Evolutionary conservation across 148 eudicot genomes (phyloP).

Genomic region (Vaccinium darrowii): DNA sequence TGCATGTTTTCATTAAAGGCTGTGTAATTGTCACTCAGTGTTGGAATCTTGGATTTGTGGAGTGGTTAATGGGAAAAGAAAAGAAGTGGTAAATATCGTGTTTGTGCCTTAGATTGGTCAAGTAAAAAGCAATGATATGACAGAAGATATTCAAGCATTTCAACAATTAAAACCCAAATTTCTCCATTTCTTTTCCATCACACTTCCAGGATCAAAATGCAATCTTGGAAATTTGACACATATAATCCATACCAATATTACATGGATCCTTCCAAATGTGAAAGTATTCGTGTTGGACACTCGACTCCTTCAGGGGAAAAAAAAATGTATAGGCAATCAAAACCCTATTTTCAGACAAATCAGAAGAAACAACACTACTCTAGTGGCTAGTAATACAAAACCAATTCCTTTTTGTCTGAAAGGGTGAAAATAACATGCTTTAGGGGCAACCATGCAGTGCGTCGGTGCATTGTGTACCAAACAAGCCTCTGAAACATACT

Average conservation of each 20-base stretch:
- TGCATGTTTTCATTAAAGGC: background rate
- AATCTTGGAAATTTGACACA: too few relatives aligned
- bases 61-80: background rate
- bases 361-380: background rate
- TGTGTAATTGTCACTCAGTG: background rate
- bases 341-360: background rate
- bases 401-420: background rate
- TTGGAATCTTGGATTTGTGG: background rate
- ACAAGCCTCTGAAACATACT: background rate
- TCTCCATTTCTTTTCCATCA: background rate
- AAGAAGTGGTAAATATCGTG: background rate
- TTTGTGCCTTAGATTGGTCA: background rate
- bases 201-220: background rate
- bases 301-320: background rate
- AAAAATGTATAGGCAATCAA: background rate
- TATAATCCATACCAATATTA: background rate
- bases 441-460: background rate
- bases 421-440: background rate
- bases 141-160: background rate
- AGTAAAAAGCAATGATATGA: too few relatives aligned
- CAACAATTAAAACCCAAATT: background rate
- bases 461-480: background rate
- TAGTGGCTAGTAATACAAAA: background rate
- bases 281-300: background rate
- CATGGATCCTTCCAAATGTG: background rate